phyloP scores from a whole-genome alignment of 441 rosid genomes.

The Flueggea neowawraea region DNA sequence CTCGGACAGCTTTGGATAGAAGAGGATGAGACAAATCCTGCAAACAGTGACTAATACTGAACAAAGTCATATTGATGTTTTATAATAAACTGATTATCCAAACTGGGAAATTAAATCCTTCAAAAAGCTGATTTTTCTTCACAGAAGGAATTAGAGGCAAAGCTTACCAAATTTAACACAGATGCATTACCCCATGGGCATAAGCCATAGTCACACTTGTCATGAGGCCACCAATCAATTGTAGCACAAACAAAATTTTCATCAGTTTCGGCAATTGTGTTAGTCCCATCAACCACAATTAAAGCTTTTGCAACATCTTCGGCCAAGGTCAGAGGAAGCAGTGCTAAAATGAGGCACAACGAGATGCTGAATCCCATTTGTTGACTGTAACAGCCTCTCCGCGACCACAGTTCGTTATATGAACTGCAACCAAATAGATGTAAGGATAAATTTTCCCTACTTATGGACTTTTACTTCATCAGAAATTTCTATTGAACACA shows the following conservation, averaged over 20 bases:
- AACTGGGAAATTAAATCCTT: constrained; percentile 1
- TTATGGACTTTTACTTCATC: no score
- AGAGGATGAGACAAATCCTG: constrained; percentile 85
- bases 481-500: no score
- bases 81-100: no score
- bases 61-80: not conserved
- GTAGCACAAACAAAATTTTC: constrained; percentile 92
- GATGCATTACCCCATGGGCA: constrained; percentile 96
- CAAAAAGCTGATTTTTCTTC: constrained; percentile 8
- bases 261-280: constrained; percentile 54
- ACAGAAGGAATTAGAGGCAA: not conserved
- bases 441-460: not conserved
- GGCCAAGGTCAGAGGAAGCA: constrained; percentile 41
- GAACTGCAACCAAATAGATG: constrained; percentile 28
- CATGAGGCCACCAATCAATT: constrained; percentile 99
- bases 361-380: constrained; percentile 42
- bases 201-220: constrained; percentile 85
- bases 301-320: constrained; percentile 38
- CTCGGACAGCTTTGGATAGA: constrained; percentile 77
- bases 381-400: constrained; percentile 8
- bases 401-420: constrained; percentile 16
- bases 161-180: constrained; percentile 63
- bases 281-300: constrained; percentile 51
- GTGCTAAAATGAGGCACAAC: constrained; percentile 36
- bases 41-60: constrained; percentile 13